These are phyloP conservation scores for Vitis rotundifolia DNA, from an alignment of 164 flowering plant species.

Conservation along the genomic window DNA sequence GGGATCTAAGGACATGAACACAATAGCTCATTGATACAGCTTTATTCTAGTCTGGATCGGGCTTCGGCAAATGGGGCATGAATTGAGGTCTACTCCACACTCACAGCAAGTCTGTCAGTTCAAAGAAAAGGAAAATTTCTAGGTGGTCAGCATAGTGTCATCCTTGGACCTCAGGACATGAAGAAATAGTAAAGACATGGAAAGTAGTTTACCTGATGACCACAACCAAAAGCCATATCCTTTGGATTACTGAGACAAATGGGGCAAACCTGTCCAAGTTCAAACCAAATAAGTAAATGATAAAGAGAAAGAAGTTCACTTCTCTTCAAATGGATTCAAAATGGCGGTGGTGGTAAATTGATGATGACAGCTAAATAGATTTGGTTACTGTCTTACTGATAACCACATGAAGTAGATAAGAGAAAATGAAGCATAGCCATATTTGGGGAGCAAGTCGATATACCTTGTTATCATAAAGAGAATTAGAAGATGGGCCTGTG, in stretches of 20 bases:
- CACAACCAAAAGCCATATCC: constrained; percentile 57
- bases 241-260: constrained; percentile 40
- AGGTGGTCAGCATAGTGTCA: neutral
- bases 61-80: constrained; percentile 51
- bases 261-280: constrained; percentile 36
- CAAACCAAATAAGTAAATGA: neutral
- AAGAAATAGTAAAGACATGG: neutral
- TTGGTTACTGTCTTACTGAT: neutral
- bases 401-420: neutral
- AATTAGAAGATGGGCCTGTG: constrained; percentile 13
- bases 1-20: too few relatives aligned
- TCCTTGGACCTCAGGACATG: neutral
- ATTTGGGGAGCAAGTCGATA: neutral
- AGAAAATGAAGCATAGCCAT: neutral
- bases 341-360: neutral
- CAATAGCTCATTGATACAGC: constrained; percentile 27
- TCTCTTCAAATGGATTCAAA: too few relatives aligned
- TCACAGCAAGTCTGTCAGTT: constrained; percentile 48
- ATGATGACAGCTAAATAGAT: neutral
- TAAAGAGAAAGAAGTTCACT: neutral
- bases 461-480: constrained; percentile 27
- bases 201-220: constrained; percentile 40
- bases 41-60: constrained; percentile 43
- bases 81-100: constrained; percentile 37
- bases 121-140: neutral